phyloP scores from a whole-genome alignment of 139 green algal species.

The Coccomyxa sp. region DNA sequence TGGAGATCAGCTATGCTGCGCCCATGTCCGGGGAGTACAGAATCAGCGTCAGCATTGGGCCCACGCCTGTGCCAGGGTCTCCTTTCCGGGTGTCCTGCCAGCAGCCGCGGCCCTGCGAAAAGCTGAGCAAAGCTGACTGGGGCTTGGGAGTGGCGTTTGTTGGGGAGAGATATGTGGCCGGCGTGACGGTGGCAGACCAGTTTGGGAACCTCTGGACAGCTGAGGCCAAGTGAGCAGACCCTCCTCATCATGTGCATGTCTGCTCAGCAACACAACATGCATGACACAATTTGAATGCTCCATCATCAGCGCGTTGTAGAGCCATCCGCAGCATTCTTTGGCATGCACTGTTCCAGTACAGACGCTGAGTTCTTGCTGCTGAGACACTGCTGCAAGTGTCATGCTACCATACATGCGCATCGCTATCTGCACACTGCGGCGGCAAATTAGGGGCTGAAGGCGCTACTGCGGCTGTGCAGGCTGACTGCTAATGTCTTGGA shows the following conservation, averaged over 20 bases:
- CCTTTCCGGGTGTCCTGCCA: constrained; percentile 16
- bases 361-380: too few relatives aligned
- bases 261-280: too few relatives aligned
- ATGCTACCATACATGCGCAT: too few relatives aligned
- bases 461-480: too few relatives aligned
- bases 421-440: too few relatives aligned
- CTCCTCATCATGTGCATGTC: too few relatives aligned
- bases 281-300: too few relatives aligned
- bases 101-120: constrained; percentile 14
- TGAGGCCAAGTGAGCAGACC: neutral
- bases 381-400: too few relatives aligned
- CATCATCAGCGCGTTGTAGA: too few relatives aligned
- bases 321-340: too few relatives aligned
- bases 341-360: too few relatives aligned
- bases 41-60: constrained; percentile 9
- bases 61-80: constrained; percentile 7
- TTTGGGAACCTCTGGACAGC: constrained; percentile 13
- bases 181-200: constrained; percentile 10
- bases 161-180: constrained; percentile 6
- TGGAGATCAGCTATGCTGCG: constrained; percentile 18
- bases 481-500: constrained; percentile 21
- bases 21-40: constrained; percentile 26
- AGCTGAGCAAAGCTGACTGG: neutral
- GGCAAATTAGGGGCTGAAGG: too few relatives aligned
- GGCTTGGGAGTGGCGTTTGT: constrained; percentile 6